Conservation (phyloP, 257 asterid species). For the Solanum pinnatisectum region DNA sequence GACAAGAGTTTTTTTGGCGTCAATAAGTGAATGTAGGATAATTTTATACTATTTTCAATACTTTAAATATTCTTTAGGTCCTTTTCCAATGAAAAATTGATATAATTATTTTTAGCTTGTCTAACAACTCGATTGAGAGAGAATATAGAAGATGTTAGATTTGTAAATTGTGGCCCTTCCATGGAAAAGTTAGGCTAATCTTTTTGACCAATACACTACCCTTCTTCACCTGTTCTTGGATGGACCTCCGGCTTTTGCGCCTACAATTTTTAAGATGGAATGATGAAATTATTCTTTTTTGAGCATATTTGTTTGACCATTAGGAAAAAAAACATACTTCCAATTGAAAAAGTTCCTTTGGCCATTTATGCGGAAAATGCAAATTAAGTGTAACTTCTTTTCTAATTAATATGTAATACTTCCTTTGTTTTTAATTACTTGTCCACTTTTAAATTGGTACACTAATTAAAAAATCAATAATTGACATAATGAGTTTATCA, state of each 20-base stretch:
- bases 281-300: not conserved
- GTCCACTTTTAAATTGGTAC: too few relatives aligned
- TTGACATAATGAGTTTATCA: too few relatives aligned
- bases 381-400: not conserved
- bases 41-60: too few relatives aligned
- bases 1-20: too few relatives aligned
- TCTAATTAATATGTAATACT: not conserved
- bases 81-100: too few relatives aligned
- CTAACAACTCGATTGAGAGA: not conserved
- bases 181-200: not conserved
- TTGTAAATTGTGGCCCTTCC: not conserved
- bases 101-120: too few relatives aligned
- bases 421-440: too few relatives aligned
- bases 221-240: not conserved
- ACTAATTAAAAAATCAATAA: too few relatives aligned
- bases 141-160: not conserved
- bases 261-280: not conserved
- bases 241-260: not conserved
- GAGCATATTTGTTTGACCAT: not conserved
- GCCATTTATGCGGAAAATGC: not conserved
- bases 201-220: not conserved
- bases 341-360: not conserved
- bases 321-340: not conserved
- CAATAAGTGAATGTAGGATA: too few relatives aligned
- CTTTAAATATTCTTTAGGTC: rapidly evolving